Percentiles rank a stretch among this genome's conserved stretches.
Evolutionary conservation across 2,329 filamentous ascomycete species (phyloP).

Genomic region (Chaetomium globosum): DNA sequence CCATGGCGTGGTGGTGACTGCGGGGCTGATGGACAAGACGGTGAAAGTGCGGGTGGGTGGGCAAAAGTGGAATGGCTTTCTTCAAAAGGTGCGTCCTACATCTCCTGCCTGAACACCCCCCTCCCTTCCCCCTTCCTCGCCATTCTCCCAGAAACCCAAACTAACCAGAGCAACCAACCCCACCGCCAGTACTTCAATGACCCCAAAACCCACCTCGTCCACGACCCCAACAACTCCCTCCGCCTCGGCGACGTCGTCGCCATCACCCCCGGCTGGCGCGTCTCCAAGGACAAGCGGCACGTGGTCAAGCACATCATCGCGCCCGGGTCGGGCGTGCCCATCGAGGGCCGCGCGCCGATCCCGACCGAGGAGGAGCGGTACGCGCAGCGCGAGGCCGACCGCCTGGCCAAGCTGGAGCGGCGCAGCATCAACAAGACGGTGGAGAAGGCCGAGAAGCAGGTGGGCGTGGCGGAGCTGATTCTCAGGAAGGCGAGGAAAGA

Average conservation of each 20-base stretch:
- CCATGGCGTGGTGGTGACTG: constrained; percentile 73
- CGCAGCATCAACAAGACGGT: constrained; percentile 36
- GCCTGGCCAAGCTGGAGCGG: constrained; percentile 60
- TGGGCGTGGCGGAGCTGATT: constrained; percentile 35
- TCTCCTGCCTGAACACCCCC: background rate
- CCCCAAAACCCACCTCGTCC: constrained; percentile 68
- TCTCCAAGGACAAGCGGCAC: constrained; percentile 68
- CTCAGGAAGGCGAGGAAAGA: constrained; percentile 36
- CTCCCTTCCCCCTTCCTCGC: background rate
- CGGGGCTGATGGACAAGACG: constrained; percentile 76
- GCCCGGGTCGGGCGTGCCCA: constrained; percentile 60
- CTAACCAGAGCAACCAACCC: background rate
- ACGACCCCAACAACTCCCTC: constrained; percentile 75
- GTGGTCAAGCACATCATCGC: constrained; percentile 76
- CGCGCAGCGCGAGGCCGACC: constrained; percentile 56
- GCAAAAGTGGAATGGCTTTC: constrained; percentile 70
- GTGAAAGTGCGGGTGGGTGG: constrained; percentile 75
- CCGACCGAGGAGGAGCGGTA: constrained; percentile 66
- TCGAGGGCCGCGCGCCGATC: constrained; percentile 67
- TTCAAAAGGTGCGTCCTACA: constrained; percentile 66
- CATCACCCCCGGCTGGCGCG: constrained; percentile 67
- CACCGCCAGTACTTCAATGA: constrained; percentile 62
- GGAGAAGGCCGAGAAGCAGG: constrained; percentile 26
- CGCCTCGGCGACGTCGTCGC: constrained; percentile 74
- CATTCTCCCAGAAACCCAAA: background rate